Evolutionary conservation across 495 filamentous ascomycete genomes (phyloP).

Genomic region (Cladorrhinum samala): DNA sequence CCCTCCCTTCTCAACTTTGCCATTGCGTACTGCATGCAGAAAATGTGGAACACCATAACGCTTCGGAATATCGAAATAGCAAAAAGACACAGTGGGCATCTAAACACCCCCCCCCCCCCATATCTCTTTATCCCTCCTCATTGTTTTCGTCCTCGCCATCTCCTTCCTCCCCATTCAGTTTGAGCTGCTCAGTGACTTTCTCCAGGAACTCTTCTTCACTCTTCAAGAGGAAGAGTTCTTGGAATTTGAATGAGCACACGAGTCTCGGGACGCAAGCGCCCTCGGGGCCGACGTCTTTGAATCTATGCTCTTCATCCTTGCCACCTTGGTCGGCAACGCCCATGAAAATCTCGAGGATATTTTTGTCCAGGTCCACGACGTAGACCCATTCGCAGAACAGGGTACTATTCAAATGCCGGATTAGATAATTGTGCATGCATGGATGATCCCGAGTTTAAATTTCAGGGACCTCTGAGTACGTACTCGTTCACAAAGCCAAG

Average conservation of each 20-base stretch:
- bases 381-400: conserved; percentile 16
- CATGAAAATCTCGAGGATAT: conserved; percentile 11
- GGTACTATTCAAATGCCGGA: conserved; percentile 5
- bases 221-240: conserved; percentile 6
- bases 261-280: neutral
- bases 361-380: conserved; percentile 13
- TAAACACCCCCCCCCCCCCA: neutral
- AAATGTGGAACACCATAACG: no score
- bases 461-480: neutral
- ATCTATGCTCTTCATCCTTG: conserved; percentile 9
- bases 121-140: neutral
- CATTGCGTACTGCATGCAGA: neutral
- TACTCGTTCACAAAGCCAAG: no score
- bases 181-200: neutral
- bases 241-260: neutral
- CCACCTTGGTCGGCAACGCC: neutral
- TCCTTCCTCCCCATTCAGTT: neutral
- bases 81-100: neutral
- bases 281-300: conserved; percentile 7
- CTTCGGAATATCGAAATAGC: no score
- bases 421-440: neutral
- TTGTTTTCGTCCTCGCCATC: no score
- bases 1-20: neutral
- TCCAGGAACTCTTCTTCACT: conserved; percentile 1
- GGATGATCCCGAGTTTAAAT: no score